Percentiles rank a stretch among this genome's conserved stretches.
These are phyloP conservation scores for Scenedesmus sp. DNA, from an alignment of 163 green algal genomes.

Conservation along the genomic window DNA sequence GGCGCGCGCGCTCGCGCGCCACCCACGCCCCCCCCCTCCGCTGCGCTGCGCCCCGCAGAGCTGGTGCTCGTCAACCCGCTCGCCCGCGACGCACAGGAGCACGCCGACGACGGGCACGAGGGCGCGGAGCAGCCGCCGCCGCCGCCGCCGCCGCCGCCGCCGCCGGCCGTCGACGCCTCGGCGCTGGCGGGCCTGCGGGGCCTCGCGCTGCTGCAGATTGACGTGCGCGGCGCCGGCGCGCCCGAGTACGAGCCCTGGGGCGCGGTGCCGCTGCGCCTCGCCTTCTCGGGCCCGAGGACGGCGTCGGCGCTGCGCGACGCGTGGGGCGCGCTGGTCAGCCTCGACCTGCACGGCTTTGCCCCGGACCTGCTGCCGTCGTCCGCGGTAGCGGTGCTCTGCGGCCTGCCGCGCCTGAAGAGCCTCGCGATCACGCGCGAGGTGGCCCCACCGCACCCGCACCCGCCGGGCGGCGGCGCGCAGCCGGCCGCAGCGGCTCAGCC, in stretches of 20 bases:
- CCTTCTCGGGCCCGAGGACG: background rate
- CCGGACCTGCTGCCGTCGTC: constrained; percentile 18
- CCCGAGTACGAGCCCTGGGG: no score
- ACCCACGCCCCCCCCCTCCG: background rate
- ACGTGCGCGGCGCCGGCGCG: background rate
- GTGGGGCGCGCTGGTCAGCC: background rate
- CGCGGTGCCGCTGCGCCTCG: background rate
- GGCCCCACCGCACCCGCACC: constrained; percentile 1
- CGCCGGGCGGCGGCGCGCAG: background rate
- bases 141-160: constrained; percentile 5
- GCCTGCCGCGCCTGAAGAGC: background rate
- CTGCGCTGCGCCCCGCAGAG: constrained; percentile 11
- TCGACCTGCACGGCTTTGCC: constrained; percentile 27
- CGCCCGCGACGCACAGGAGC: background rate
- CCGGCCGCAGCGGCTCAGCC: background rate
- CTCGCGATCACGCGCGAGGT: background rate
- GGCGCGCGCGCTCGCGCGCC: no score
- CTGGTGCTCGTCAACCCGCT: constrained; percentile 22
- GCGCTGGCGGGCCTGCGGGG: background rate
- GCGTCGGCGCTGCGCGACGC: constrained; percentile 5
- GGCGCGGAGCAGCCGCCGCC: background rate
- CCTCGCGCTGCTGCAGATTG: constrained; percentile 16
- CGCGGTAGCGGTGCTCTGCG: constrained; percentile 9
- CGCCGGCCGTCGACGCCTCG: background rate
- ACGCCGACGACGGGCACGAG: background rate